A percentile compares a stretch with the other conserved stretches of the same genome.
Conservation (phyloP, 176 grass and related monocot species). For the Alloteropsis semialata region DNA sequence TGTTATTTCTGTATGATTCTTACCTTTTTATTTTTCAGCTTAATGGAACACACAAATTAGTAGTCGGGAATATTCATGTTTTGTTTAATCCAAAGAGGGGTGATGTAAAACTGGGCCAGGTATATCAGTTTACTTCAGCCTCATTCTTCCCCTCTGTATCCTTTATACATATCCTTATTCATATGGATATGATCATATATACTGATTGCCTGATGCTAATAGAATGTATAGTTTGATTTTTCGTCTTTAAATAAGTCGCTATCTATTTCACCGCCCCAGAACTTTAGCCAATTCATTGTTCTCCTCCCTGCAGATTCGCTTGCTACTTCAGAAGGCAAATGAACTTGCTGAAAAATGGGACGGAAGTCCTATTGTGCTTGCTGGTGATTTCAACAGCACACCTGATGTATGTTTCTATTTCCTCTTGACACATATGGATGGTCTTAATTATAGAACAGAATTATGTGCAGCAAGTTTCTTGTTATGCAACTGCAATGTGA, state of each 20-base stretch:
- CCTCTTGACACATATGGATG: constrained; percentile 12
- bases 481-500: constrained; percentile 8
- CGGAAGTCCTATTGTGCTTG: constrained; percentile 83
- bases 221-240: constrained; percentile 4
- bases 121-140: constrained; percentile 33
- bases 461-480: not conserved
- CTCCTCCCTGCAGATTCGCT: constrained; percentile 54
- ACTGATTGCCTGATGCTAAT: not conserved
- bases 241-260: not conserved
- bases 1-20: not conserved
- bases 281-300: constrained; percentile 3
- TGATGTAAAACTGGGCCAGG: constrained; percentile 95
- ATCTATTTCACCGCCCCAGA: not conserved
- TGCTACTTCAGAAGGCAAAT: constrained; percentile 64
- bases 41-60: constrained; percentile 52
- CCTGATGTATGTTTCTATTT: constrained; percentile 61
- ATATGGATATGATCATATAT: not conserved
- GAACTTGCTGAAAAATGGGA: constrained; percentile 77
- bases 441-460: constrained; percentile 14
- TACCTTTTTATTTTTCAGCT: constrained; percentile 33
- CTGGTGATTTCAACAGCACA: constrained; percentile 97
- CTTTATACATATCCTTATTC: constrained; percentile 3
- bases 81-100: constrained; percentile 86
- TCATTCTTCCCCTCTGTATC: constrained; percentile 5
- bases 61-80: constrained; percentile 88